A percentile compares a stretch with the other conserved stretches of the same genome.
Evolutionary conservation across 2,329 filamentous ascomycete species (phyloP).

Genomic region (Colletotrichum somersetense): DNA sequence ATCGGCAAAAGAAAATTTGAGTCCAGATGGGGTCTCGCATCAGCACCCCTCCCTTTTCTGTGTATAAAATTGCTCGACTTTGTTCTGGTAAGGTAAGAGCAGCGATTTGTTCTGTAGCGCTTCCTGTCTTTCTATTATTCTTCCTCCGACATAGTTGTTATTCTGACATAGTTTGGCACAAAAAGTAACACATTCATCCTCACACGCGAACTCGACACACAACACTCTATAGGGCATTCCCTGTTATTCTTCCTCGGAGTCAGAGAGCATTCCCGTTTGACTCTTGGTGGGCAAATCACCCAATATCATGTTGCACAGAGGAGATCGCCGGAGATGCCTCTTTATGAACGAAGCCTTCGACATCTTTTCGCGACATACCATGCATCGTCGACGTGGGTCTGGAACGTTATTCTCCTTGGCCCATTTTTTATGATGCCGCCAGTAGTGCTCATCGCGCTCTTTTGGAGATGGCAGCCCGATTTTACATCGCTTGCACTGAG

Average conservation of each 20-base stretch:
- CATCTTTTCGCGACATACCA: background rate
- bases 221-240: background rate
- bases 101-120: too few relatives aligned
- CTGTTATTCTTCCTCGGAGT: background rate
- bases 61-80: background rate
- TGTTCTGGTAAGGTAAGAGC: background rate
- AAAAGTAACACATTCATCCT: background rate
- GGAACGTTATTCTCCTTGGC: background rate
- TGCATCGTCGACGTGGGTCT: conserved; percentile 11
- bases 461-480: background rate
- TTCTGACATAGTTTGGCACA: background rate
- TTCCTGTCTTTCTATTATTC: background rate
- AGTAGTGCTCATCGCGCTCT: background rate
- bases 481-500: background rate
- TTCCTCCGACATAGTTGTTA: background rate
- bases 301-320: background rate
- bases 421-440: background rate
- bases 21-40: background rate
- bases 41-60: background rate
- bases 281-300: background rate
- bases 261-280: conserved; percentile 5
- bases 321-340: background rate
- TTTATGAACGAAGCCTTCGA: background rate
- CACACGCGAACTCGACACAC: background rate
- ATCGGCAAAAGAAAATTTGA: background rate